A percentile compares a stretch with the other conserved stretches of the same genome.
Conservation (phyloP, 2,329 filamentous ascomycete genomes). For the Aschersonia sp. region DNA sequence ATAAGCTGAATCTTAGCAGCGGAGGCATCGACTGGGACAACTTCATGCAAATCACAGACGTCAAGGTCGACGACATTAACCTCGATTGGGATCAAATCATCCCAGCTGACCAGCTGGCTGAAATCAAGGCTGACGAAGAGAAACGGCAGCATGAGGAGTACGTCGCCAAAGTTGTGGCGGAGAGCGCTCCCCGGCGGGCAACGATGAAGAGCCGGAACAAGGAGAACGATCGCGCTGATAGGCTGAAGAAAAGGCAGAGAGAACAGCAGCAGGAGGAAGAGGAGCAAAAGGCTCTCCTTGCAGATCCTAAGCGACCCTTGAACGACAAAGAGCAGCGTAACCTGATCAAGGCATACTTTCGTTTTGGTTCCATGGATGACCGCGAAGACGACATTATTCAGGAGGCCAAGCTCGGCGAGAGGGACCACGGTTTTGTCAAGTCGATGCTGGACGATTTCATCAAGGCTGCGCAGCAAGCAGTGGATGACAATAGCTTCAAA, state of each 20-base stretch:
- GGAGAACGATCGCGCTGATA: conserved; percentile 49
- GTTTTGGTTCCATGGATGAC: conserved; percentile 82
- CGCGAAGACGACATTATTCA: conserved; percentile 74
- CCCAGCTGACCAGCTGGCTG: conserved; percentile 78
- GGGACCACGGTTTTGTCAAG: conserved; percentile 68
- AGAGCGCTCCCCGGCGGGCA: conserved; percentile 69
- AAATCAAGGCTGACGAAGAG: conserved; percentile 80
- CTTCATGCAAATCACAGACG: conserved; percentile 94
- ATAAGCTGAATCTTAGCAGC: conserved; percentile 81
- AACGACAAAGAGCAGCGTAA: conserved; percentile 88
- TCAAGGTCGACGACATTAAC: conserved; percentile 69
- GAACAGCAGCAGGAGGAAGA: conserved; percentile 56
- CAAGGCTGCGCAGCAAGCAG: conserved; percentile 37
- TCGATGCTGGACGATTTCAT: conserved; percentile 65
- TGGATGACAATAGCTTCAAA: conserved; percentile 53
- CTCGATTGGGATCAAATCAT: conserved; percentile 98
- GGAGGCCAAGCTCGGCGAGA: conserved; percentile 70
- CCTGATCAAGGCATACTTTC: conserved; percentile 77
- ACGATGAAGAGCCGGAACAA: conserved; percentile 41
- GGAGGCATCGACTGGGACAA: conserved; percentile 78
- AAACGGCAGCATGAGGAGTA: conserved; percentile 72
- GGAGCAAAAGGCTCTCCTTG: conserved; percentile 56
- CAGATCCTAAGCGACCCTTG: conserved; percentile 79
- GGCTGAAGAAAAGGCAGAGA: conserved; percentile 51
- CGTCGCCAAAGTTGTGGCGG: conserved; percentile 66